phyloP scores from a whole-genome alignment of 192 early-diverging fungal genomes.

The Gamsiella multidivaricata region DNA sequence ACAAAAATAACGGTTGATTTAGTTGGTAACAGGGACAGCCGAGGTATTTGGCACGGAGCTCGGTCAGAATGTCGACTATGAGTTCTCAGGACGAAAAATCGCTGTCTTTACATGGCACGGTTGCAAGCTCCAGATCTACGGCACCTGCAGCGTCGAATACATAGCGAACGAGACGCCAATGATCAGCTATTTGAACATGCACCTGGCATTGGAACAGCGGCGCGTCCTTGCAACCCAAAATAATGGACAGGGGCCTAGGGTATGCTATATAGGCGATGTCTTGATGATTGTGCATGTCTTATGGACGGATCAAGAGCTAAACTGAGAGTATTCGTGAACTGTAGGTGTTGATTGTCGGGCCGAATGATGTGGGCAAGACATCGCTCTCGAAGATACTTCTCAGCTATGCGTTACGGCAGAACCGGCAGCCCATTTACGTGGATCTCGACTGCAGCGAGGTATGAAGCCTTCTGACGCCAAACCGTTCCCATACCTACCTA shows the following conservation, averaged over 20 bases:
- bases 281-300: neutral
- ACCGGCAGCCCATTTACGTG: constrained; percentile 81
- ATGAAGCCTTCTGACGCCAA: neutral
- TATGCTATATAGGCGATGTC: constrained; percentile 9
- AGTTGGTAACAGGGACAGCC: constrained; percentile 81
- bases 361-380: constrained; percentile 94
- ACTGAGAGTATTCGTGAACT: neutral
- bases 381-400: constrained; percentile 84
- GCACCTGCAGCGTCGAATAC: constrained; percentile 83
- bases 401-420: constrained; percentile 87
- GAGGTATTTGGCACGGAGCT: constrained; percentile 98
- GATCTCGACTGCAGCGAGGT: constrained; percentile 88
- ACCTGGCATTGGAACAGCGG: constrained; percentile 86
- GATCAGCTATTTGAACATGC: constrained; percentile 88
- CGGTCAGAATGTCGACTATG: constrained; percentile 79
- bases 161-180: constrained; percentile 97
- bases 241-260: constrained; percentile 61
- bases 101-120: constrained; percentile 95
- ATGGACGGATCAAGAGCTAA: neutral
- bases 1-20: neutral
- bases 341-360: constrained; percentile 89
- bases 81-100: constrained; percentile 85
- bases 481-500: too few relatives aligned
- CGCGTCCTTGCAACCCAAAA: constrained; percentile 62
- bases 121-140: constrained; percentile 72